These are phyloP conservation scores for Boletales sp. DNA, from an alignment of 768 basidiomycete species.

Conservation along the genomic window DNA sequence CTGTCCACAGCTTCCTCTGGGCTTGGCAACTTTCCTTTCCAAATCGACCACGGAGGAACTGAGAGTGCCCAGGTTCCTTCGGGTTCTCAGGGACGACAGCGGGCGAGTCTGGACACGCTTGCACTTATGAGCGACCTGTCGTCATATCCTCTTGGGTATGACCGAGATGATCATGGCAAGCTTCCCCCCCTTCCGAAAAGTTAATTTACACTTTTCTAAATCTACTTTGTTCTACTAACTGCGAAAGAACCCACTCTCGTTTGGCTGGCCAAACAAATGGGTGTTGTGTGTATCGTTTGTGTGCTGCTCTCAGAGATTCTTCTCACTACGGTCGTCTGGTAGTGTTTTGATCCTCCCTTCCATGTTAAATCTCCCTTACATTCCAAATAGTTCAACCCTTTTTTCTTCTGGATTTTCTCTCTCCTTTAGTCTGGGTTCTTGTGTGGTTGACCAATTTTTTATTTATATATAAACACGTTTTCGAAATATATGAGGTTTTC, in stretches of 20 bases:
- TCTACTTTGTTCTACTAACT: conserved; percentile 4
- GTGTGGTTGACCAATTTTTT: conserved; percentile 9
- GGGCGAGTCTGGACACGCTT: conserved; percentile 83
- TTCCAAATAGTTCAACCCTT: not conserved
- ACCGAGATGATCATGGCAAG: conserved; percentile 35
- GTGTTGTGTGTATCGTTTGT: conserved; percentile 25
- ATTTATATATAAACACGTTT: conserved; percentile 10
- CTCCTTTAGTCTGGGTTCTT: conserved; percentile 11
- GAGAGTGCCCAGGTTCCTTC: conserved; percentile 35
- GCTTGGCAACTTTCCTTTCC: conserved; percentile 84
- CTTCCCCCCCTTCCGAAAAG: conserved; percentile 24
- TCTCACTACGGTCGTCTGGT: conserved; percentile 7
- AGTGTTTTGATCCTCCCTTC: conserved; percentile 2
- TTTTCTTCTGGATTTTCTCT: not conserved
- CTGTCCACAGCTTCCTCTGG: conserved; percentile 75
- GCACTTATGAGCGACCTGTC: conserved; percentile 79
- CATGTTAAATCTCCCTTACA: conserved; percentile 1
- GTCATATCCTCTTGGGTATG: conserved; percentile 79
- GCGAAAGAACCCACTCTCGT: conserved; percentile 11
- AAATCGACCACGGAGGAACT: conserved; percentile 61
- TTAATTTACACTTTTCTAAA: conserved; percentile 11
- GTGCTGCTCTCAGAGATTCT: conserved; percentile 11
- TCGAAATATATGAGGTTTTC: no score
- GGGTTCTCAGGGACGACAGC: conserved; percentile 46
- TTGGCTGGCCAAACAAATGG: conserved; percentile 28